Evolutionary conservation across 1,139 yeast species (phyloP).

Genomic region (Scheffersomyces insectosa): DNA sequence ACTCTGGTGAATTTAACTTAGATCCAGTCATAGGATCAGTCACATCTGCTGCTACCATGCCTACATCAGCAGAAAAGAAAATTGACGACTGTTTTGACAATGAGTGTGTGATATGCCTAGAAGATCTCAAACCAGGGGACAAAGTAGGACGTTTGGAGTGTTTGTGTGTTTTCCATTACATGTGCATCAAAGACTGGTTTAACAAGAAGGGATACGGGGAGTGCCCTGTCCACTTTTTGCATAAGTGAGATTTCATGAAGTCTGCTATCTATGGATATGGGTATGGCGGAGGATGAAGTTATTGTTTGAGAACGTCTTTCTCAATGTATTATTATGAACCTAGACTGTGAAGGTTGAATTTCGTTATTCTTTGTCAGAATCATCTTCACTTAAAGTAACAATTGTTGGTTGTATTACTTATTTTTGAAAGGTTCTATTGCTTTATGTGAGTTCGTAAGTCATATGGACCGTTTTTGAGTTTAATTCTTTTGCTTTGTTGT

Average conservation of each 20-base stretch:
- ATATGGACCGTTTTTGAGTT: too few species aligned
- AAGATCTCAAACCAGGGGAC: slow-evolving; percentile 81
- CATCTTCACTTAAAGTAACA: too few species aligned
- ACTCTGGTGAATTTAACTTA: not conserved
- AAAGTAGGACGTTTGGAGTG: slow-evolving; percentile 92
- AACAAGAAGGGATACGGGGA: slow-evolving; percentile 80
- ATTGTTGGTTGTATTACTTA: too few species aligned
- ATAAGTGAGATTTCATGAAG: slow-evolving; percentile 17
- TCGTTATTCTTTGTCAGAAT: too few species aligned
- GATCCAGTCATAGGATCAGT: slow-evolving; percentile 21
- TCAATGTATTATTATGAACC: too few species aligned
- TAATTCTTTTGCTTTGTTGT: too few species aligned
- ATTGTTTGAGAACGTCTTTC: too few species aligned
- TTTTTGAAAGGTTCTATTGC: too few species aligned
- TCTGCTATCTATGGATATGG: not conserved
- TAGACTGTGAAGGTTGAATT: too few species aligned
- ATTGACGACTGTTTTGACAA: slow-evolving; percentile 39
- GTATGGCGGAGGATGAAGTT: not conserved
- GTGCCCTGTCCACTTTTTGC: slow-evolving; percentile 74
- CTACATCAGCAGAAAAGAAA: slow-evolving; percentile 21
- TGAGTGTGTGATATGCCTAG: slow-evolving; percentile 94
- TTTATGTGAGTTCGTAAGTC: too few species aligned
- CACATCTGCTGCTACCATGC: slow-evolving; percentile 24
- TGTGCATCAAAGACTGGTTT: slow-evolving; percentile 90
- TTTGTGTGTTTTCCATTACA: slow-evolving; percentile 88